Evolutionary conservation across 1,139 yeast genomes (phyloP), one percentile per base, ranked within the genome.

Genomic region (Pichia sp.): DNA sequence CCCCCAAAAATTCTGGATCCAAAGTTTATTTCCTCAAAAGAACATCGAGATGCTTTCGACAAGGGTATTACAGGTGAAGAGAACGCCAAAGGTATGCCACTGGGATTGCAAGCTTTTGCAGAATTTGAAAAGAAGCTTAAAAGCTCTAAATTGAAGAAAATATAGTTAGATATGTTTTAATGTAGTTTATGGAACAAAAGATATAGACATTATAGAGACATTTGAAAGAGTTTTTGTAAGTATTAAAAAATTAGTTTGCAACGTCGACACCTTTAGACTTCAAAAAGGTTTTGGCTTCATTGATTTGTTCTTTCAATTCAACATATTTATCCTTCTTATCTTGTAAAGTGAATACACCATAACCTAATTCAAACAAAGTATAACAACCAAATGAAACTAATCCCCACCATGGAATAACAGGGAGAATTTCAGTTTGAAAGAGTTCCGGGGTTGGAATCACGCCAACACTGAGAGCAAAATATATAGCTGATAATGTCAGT

Each of bases 31-130:
- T 75, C 77, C 4, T 52, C 29, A n/a, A 9, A 10, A 11, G 26
- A 26, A 26, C 16, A 33, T 26, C 10, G 11, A 5, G 26, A 33
- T n/a, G 36, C 23, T 32, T 5, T 32, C 8, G 8, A 38, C 3
- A 9, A 31, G 8, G 23, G 23, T 16, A 16, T 16, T 16, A 27
- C 26, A 5, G 79, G 74, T 41, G 79, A 85, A 29, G 53, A 51
- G 7, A 56, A 53, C 29, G 53, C 52, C 0, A 63, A 62, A 7
- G 81, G 75, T 43, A 80, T 87, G 39, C 95, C 95, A 11, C 72
- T 82, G 11, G 79, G 85, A 33, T 80, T 90, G 51, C 73, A 77
- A 49, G 96, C 79, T 3, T 90, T 90, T 68, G 87, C 95, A 4
- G 84, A 84, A 56, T 77, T 86, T 44, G 97, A 90, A 62, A 77